phyloP scores from a whole-genome alignment of 2,329 filamentous ascomycete genomes.

The Colletotrichum graminicola region DNA sequence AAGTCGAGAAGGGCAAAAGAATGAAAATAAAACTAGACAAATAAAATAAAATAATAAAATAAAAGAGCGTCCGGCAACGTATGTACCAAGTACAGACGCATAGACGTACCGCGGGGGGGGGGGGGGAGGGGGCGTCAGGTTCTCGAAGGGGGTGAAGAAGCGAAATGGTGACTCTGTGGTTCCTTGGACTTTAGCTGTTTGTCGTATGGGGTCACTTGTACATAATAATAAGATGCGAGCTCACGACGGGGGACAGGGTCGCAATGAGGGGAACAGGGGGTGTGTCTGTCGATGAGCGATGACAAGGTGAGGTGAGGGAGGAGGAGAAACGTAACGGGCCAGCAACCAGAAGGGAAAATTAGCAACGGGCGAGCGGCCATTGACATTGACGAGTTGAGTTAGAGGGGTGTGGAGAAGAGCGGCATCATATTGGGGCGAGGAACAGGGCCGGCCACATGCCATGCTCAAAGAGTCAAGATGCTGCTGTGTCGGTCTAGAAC shows the following conservation, averaged over 20 bases:
- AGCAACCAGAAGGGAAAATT: slow-evolving; percentile 31
- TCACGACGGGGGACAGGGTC: slow-evolving; percentile 35
- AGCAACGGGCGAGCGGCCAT: slow-evolving; percentile 38
- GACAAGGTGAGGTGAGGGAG: slow-evolving; percentile 30
- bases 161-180: slow-evolving; percentile 34
- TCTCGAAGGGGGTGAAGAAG: slow-evolving; percentile 39
- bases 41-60: neutral
- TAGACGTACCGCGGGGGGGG: neutral
- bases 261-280: slow-evolving; percentile 40
- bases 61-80: slow-evolving; percentile 15
- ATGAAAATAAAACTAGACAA: neutral
- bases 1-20: slow-evolving; percentile 8
- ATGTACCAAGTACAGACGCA: slow-evolving; percentile 18
- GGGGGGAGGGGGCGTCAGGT: slow-evolving; percentile 20
- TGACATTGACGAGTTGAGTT: slow-evolving; percentile 16
- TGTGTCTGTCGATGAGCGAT: slow-evolving; percentile 24
- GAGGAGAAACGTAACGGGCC: slow-evolving; percentile 12
- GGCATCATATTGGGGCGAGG: slow-evolving; percentile 23
- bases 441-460: slow-evolving; percentile 33
- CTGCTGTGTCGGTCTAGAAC: slow-evolving; percentile 34
- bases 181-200: slow-evolving; percentile 32
- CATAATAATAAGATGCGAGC: slow-evolving; percentile 35
- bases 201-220: slow-evolving; percentile 41
- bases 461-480: slow-evolving; percentile 7
- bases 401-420: slow-evolving; percentile 26